Evolutionary conservation across 2,329 filamentous ascomycete genomes (phyloP).

Genomic region (Sporothrix protearum): DNA sequence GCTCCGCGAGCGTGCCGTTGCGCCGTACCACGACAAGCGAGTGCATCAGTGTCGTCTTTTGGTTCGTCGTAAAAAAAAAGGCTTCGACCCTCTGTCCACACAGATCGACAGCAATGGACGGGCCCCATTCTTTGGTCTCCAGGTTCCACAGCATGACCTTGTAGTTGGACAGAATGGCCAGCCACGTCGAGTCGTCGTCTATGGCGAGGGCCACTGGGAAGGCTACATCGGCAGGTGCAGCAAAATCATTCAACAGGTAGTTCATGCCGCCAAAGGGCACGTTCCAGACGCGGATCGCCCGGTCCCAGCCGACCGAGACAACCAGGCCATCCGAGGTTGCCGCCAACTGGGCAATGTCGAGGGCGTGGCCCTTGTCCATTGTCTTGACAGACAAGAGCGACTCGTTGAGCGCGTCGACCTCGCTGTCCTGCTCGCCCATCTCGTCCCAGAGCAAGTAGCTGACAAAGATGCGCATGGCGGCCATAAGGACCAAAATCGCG

Average conservation of each 20-base stretch:
- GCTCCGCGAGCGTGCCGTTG: constrained; percentile 60
- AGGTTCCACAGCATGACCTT: constrained; percentile 63
- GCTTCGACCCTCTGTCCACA: constrained; percentile 57
- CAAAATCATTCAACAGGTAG: constrained; percentile 44
- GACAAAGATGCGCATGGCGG: constrained; percentile 66
- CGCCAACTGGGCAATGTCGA: constrained; percentile 65
- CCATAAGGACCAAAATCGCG: constrained; percentile 59
- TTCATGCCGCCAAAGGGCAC: constrained; percentile 43
- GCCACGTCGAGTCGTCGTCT: constrained; percentile 60
- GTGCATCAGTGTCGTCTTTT: constrained; percentile 37
- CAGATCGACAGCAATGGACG: constrained; percentile 53
- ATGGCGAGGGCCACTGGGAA: constrained; percentile 63
- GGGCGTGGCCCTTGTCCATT: constrained; percentile 58
- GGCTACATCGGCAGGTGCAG: constrained; percentile 35
- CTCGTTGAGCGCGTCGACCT: constrained; percentile 35
- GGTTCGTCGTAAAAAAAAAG: constrained; percentile 58
- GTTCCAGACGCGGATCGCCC: constrained; percentile 64
- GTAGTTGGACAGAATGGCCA: constrained; percentile 61
- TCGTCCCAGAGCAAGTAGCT: constrained; percentile 60
- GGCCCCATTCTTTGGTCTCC: constrained; percentile 52
- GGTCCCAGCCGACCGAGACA: constrained; percentile 67
- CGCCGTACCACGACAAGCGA: constrained; percentile 60
- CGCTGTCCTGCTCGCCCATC: constrained; percentile 44
- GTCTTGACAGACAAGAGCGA: constrained; percentile 58
- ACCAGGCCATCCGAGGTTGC: constrained; percentile 62